Evolutionary conservation across 2,329 filamentous ascomycete species (phyloP), one percentile per base, ranked within the genome.

Genomic region (Stachybotrys chartarum): DNA sequence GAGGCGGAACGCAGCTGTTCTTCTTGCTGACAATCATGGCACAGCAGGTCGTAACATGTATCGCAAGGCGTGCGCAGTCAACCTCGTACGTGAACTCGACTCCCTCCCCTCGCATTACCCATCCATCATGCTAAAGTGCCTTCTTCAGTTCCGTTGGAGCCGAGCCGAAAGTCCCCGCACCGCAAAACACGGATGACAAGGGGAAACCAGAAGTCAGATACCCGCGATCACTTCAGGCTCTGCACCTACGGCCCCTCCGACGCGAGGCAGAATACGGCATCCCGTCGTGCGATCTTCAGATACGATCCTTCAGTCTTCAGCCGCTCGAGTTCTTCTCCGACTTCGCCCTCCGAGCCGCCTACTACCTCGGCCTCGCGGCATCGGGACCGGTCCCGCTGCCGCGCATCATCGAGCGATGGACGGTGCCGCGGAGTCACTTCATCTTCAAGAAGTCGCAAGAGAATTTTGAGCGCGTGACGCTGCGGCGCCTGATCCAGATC

Each of bases 401-500:
- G 1, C 85, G 87, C 56, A 91, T 93, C 60, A 88, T 83, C 16
- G 90, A 99, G 77, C 84, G 92, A 64, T 99, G 94, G 94, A 97
- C 94, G 1, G 91, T 97, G 2, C 91, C 91, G 10, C 83, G 85
- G 66, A 84, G 84, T 66, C 88, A 90, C 70, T 99, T 99, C 77
- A 90, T 97, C 61, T 90, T 91, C 78, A 99, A 97, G 76, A 99
- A 99, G 76, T 87, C 85, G 44, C 92, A 99, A 73, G 94, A 99
- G 75, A 99, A 99, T 73, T 99, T 96, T 67, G 93, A 97, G 76
- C 82, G 94, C 54, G 86, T 94, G 58, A 99, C 94, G 1, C 73
- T 92, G 64, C 83, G 92, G 54, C 80, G 94, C 14, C 72, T 97
- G 64, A 91, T 99, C 53, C 91, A 96, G 73, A 94, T 99, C 66